Base-by-base conservation (phyloP, 768 basidiomycete species). In the Sutorius australiensis region DNA sequence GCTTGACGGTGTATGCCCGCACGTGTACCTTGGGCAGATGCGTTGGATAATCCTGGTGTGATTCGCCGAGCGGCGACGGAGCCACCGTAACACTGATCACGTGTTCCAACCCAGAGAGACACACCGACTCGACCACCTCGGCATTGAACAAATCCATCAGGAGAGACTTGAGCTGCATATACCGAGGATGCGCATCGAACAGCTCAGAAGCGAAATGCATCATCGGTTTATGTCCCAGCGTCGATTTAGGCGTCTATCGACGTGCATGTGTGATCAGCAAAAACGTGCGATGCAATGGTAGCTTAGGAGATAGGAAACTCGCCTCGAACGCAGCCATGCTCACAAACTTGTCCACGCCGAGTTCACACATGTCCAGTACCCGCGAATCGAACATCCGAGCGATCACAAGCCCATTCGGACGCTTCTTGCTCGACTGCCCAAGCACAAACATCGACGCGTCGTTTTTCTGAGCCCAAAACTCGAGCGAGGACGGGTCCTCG, bases 201-300 rank as follows among this genome's bases (percentile, higher is more conserved):
- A 98, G 79, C 56, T 92, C 91, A 0, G 93, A 95, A 13, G 93
- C 91, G 66, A 99, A 99, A 66, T 95, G 92, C 79, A 99, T 85
- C 59, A 98, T 72, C 42, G 97, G 95, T 61, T 90, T 87, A 61
- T 92, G 84, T 10, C 94, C 95, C 21, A 88, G 83, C 5, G 92
- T 87, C 13, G 88, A 85, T 81, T 95, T 98, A 21, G 84, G 77
- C 38, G 89, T 87, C 97, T 38, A 6, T 34, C 19, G 12, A 30
- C 0, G 11, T 13, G 21, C 19, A 9, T 17, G 41, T 39, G 36
- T 56, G 55, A 46, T 33, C n/a, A 27, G 32, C 32, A 14, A 7
- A 21, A n/a, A 11, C 2, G 11, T 5, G 14, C 11, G n/a, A 17
- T 11, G 5, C 14, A 30, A 13, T 4, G 24, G 24, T 24, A 24